Conservation (phyloP, 352 stramenopile species). For the Phytophthora constricta region DNA sequence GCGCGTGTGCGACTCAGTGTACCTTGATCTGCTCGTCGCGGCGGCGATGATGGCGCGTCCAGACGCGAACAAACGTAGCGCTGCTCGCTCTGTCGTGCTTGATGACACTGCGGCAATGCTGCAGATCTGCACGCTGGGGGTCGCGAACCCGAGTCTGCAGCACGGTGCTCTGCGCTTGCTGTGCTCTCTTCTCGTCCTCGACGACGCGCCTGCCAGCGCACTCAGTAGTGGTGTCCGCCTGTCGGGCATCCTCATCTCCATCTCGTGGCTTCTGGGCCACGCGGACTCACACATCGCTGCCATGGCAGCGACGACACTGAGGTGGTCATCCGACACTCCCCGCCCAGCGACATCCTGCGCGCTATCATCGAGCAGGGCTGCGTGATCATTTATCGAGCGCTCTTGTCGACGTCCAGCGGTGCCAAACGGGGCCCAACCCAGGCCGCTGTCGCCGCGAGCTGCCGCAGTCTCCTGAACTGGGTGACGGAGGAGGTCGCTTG, state of each 20-base stretch:
- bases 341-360: constrained; percentile 39
- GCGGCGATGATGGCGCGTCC: constrained; percentile 14
- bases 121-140: constrained; percentile 26
- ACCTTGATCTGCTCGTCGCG: constrained; percentile 28
- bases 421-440: constrained; percentile 8
- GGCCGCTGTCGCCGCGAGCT: constrained; percentile 25
- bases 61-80: constrained; percentile 13
- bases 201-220: constrained; percentile 15
- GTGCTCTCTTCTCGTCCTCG: constrained; percentile 24
- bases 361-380: constrained; percentile 59
- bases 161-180: constrained; percentile 27
- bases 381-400: constrained; percentile 39
- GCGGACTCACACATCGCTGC: constrained; percentile 16
- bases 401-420: constrained; percentile 14
- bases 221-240: constrained; percentile 41
- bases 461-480: constrained; percentile 36
- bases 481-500: constrained; percentile 35
- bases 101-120: constrained; percentile 33
- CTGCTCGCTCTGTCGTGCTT: constrained; percentile 22
- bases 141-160: constrained; percentile 26
- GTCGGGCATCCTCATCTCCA: constrained; percentile 44
- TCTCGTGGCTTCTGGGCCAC: constrained; percentile 51
- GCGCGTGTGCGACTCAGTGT: constrained; percentile 16
- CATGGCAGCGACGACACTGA: constrained; percentile 27
- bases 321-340: constrained; percentile 29